These are phyloP conservation scores for Malassezia arunalokei DNA, from an alignment of 1,284 basidiomycete species.

Conservation along the genomic window DNA sequence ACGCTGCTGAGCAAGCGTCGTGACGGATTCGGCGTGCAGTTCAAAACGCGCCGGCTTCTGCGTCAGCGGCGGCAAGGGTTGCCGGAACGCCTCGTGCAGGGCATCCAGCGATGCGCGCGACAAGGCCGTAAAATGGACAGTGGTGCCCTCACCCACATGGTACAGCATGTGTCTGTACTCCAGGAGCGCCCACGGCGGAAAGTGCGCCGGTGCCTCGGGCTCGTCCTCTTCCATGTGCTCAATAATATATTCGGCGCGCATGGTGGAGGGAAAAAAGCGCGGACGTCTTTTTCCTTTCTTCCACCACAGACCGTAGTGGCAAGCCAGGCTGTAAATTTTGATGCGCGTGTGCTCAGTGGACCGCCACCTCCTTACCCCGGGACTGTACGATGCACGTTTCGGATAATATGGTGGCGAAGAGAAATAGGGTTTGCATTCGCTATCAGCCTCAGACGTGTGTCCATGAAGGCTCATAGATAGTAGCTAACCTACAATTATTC, in stretches of 20 bases:
- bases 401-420: constrained; percentile 13
- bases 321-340: too few species aligned
- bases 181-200: constrained; percentile 41
- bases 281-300: too few species aligned
- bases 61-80: constrained; percentile 15
- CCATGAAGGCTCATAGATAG: constrained; percentile 21
- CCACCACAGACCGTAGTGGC: too few species aligned
- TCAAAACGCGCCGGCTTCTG: constrained; percentile 50
- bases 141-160: constrained; percentile 57
- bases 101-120: constrained; percentile 58
- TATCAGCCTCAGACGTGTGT: constrained; percentile 18
- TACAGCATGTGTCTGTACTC: constrained; percentile 66
- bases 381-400: constrained; percentile 10
- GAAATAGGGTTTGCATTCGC: constrained; percentile 15
- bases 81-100: constrained; percentile 50
- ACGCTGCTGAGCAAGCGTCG: constrained; percentile 55
- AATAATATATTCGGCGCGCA: constrained; percentile 39
- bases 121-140: constrained; percentile 71
- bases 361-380: constrained; percentile 18
- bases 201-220: constrained; percentile 28
- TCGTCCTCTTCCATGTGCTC: constrained; percentile 47
- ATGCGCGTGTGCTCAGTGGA: background rate
- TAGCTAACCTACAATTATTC: constrained; percentile 17
- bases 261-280: background rate
- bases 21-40: constrained; percentile 57